Percentiles rank a stretch among this genome's conserved stretches.
phyloP scores from a whole-genome alignment of 2,329 filamentous ascomycete species.

The Chrysoporthe deuterocubensis region DNA sequence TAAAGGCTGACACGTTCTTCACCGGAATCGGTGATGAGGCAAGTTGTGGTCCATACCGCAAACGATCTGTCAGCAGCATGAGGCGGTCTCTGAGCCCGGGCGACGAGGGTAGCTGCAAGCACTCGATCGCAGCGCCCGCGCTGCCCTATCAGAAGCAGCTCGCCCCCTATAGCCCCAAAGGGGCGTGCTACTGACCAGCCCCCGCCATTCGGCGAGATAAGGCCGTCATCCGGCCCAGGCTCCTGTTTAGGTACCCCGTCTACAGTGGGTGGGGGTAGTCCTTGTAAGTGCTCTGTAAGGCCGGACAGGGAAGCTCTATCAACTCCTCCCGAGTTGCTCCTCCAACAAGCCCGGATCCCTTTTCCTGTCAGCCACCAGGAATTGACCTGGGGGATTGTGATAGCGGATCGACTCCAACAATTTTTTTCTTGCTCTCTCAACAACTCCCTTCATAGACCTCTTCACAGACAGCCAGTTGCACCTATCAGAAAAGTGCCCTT shows the following conservation, averaged over 20 bases:
- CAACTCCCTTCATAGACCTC: not conserved
- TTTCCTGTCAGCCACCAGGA: conserved; percentile 18
- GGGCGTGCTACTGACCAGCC: conserved; percentile 22
- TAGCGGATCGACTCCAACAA: not conserved
- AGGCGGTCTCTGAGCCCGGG: not conserved
- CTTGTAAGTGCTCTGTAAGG: not conserved
- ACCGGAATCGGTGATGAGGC: conserved; percentile 7
- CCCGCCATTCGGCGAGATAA: conserved; percentile 25
- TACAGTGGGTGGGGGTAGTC: not conserved
- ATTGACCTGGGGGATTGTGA: conserved; percentile 2
- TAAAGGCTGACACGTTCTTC: not conserved
- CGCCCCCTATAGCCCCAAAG: not conserved
- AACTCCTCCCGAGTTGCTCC: not conserved
- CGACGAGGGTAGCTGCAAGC: conserved; percentile 2
- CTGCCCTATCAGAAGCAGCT: conserved; percentile 12
- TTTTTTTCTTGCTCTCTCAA: conserved; percentile 2
- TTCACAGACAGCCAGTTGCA: not conserved
- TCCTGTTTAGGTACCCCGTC: not conserved
- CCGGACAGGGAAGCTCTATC: conserved; percentile 9
- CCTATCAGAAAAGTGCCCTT: not conserved
- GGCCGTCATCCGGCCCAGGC: conserved; percentile 16
- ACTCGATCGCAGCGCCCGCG: conserved; percentile 4
- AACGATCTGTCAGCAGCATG: conserved; percentile 1
- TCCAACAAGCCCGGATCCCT: too few relatives aligned
- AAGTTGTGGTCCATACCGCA: not conserved